Evolutionary conservation across 2,329 filamentous ascomycete genomes (phyloP).

Genomic region (Hypoxylon sp.): DNA sequence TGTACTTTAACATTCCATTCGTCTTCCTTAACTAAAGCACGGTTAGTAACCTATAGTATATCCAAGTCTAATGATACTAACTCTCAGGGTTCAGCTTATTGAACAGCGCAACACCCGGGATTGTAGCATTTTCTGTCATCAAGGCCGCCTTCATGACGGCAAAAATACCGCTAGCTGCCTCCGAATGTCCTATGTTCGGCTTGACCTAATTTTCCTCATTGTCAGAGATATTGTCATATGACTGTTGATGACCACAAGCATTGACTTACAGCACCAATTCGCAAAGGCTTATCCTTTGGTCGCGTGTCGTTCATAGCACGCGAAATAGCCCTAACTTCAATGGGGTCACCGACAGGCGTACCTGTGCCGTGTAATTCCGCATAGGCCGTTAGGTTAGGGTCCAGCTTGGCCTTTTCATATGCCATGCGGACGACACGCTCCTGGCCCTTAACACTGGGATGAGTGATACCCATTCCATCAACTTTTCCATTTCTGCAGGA

Average conservation of each 20-base stretch:
- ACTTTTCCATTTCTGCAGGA: constrained; percentile 47
- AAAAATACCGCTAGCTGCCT: constrained; percentile 47
- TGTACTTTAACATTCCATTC: constrained; percentile 41
- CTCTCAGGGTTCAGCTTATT: constrained; percentile 45
- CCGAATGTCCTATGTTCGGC: constrained; percentile 49
- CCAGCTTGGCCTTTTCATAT: constrained; percentile 45
- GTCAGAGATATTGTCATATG: neutral
- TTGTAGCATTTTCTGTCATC: constrained; percentile 38
- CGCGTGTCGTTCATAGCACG: constrained; percentile 43
- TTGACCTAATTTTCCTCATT: constrained; percentile 25
- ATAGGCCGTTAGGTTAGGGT: constrained; percentile 46
- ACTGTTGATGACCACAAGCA: neutral
- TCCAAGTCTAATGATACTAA: neutral
- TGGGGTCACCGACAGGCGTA: constrained; percentile 48
- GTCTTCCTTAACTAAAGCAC: constrained; percentile 22
- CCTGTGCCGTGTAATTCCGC: constrained; percentile 50
- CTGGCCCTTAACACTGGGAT: constrained; percentile 49
- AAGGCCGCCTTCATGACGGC: constrained; percentile 46
- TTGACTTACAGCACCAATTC: constrained; percentile 41
- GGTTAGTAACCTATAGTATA: neutral
- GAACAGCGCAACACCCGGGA: constrained; percentile 42
- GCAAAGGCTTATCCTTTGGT: constrained; percentile 33
- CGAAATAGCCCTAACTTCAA: constrained; percentile 46
- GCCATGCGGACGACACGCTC: constrained; percentile 44
- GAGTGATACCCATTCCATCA: constrained; percentile 51